Percentiles rank a stretch among this genome's conserved stretches.
phyloP scores from a whole-genome alignment of 371 early-diverging fungal genomes.

The Mucor plumbeus region DNA sequence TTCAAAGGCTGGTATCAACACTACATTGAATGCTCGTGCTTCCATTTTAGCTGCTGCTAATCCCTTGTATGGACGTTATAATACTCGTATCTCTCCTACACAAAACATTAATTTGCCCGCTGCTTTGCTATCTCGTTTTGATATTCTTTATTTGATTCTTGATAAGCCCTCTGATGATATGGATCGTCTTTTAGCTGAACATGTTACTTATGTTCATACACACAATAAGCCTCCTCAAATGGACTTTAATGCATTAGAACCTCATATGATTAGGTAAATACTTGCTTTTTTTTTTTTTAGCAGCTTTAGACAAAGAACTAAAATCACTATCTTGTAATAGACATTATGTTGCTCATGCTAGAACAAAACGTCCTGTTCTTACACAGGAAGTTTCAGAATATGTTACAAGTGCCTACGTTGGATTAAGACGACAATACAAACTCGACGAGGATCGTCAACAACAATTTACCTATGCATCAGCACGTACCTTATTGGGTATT shows the following conservation, averaged over 20 bases:
- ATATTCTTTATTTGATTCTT: constrained; percentile 91
- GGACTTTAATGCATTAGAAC: constrained; percentile 70
- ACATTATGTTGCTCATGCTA: constrained; percentile 88
- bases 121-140: constrained; percentile 96
- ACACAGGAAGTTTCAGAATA: constrained; percentile 81
- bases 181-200: constrained; percentile 83
- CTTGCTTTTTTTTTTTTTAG: background rate
- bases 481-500: constrained; percentile 91
- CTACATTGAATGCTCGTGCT: constrained; percentile 91
- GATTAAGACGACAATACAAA: constrained; percentile 77
- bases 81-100: constrained; percentile 76
- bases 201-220: constrained; percentile 92
- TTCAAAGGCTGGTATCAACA: constrained; percentile 93
- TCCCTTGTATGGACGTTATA: constrained; percentile 87
- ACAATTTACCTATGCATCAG: constrained; percentile 67
- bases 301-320: background rate
- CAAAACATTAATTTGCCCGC: constrained; percentile 98
- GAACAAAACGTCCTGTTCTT: constrained; percentile 75
- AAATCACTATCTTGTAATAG: constrained; percentile 34
- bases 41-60: constrained; percentile 93
- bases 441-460: constrained; percentile 64
- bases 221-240: constrained; percentile 76
- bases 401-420: constrained; percentile 89
- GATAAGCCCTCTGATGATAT: constrained; percentile 79
- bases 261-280: constrained; percentile 68